A percentile compares a stretch with the other conserved stretches of the same genome.
Evolutionary conservation across 176 grass and related monocot species (phyloP).

Genomic region (Melocanna baccifera): DNA sequence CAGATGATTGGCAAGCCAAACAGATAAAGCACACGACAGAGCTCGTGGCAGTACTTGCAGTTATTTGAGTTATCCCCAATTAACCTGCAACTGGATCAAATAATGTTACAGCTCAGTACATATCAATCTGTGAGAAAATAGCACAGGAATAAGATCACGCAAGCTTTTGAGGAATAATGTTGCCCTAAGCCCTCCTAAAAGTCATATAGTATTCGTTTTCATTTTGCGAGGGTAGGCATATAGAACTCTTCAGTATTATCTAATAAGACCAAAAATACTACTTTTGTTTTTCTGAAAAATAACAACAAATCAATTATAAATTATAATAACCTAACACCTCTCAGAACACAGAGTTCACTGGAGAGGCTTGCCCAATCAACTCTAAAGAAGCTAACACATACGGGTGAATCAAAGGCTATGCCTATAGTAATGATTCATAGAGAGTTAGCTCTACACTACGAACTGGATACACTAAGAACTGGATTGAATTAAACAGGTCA

Average conservation of each 20-base stretch:
- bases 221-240: neutral
- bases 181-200: neutral
- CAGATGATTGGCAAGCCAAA: slow-evolving; percentile 15
- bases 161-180: neutral
- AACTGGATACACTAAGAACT: neutral
- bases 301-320: neutral
- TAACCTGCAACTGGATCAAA: slow-evolving; percentile 32
- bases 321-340: neutral
- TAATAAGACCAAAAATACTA: neutral
- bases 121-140: slow-evolving; percentile 9
- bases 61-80: neutral
- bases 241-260: neutral
- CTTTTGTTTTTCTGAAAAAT: neutral
- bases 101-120: slow-evolving; percentile 4
- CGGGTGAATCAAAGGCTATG: neutral
- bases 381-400: neutral
- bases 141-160: neutral
- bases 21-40: neutral
- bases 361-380: neutral
- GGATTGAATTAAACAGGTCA: neutral
- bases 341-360: neutral
- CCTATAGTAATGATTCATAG: neutral
- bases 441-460: neutral
- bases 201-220: neutral
- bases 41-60: neutral